Evolutionary conservation across 352 stramenopile genomes (phyloP), one percentile per base, ranked within the genome.

Genomic region (Globisporangium spiculum): DNA sequence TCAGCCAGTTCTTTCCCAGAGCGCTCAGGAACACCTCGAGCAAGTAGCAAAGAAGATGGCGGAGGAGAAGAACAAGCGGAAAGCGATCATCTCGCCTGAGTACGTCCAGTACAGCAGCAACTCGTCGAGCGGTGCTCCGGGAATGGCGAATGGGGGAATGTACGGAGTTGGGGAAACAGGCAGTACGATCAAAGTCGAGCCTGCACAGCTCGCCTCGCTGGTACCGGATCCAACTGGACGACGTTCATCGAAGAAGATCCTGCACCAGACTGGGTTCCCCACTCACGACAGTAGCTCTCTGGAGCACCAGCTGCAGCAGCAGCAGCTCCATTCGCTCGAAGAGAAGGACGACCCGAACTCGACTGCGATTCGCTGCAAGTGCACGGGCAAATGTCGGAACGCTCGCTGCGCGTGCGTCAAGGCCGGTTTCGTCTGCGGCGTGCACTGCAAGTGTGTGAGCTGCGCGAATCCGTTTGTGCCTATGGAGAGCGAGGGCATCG

Each of bases 381-480:
- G 86, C 66, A 94, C 84, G 4, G 86, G 86, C 48, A 94, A 92
- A 73, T 94, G 86, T 59, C 82, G 86, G 22, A 94, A 94, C 69
- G 84, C 86, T 41, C 84, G 86, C 6, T 94, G 86, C 46, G 84
- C 84, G 14, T 94, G 86, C 60, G 86, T 94, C 38, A 94, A 94
- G 57, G 83, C 81, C 16, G 86, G 86, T 3, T 73, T 88, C n/a
- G 81, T 93, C n/a, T 94, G 86, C 61, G 84, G 86, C 61, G 71
- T 73, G 53, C 81, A 90, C 34, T 94, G 86, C 78, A 92, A 93
- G 68, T 94, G 86, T 53, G 77, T 89, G 50, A 80, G 80, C 52
- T 94, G 86, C 66, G 79, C 83, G 18, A 94, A 94, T 59, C 86
- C 86, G 36, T 94, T 94, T 38, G 79, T 89, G 27, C 83, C 86